Percentiles rank a stretch among this genome's conserved stretches.
These are phyloP conservation scores for Cryptococcus wingfieldii DNA, from an alignment of 1,284 basidiomycete species.

Conservation along the genomic window DNA sequence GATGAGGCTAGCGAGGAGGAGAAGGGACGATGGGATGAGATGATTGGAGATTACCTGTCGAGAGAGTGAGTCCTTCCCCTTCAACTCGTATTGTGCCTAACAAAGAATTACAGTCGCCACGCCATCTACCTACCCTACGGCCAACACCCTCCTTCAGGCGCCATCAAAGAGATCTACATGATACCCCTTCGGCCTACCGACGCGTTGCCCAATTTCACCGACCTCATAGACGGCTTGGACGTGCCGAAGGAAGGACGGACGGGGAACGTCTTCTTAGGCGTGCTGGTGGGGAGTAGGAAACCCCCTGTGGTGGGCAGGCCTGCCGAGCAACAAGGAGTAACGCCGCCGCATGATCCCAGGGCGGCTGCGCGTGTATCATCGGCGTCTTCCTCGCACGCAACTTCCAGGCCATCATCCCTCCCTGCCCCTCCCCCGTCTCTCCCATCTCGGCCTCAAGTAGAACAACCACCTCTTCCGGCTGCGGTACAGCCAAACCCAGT, in stretches of 20 bases:
- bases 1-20: conserved; percentile 46
- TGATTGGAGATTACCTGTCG: conserved; percentile 65
- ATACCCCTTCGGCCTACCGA: conserved; percentile 69
- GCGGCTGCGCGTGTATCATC: background rate
- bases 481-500: background rate
- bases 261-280: conserved; percentile 67
- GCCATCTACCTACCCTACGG: conserved; percentile 78
- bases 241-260: conserved; percentile 60
- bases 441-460: conserved; percentile 18
- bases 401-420: conserved; percentile 1
- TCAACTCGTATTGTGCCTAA: too few species aligned
- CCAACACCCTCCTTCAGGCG: conserved; percentile 62
- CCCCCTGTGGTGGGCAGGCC: conserved; percentile 50
- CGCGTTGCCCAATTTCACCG: conserved; percentile 75
- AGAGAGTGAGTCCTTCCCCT: conserved; percentile 61
- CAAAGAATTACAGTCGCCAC: conserved; percentile 61
- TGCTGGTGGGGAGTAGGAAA: conserved; percentile 75
- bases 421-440: conserved; percentile 22
- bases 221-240: conserved; percentile 72
- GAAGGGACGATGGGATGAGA: conserved; percentile 56
- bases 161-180: conserved; percentile 82
- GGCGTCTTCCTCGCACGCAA: background rate
- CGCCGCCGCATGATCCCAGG: background rate
- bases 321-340: background rate
- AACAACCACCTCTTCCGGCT: conserved; percentile 19